Percentiles rank a stretch among this genome's conserved stretches.
These are phyloP conservation scores for Acacia pycnantha DNA, from an alignment of 331 rosid species.

Conservation along the genomic window DNA sequence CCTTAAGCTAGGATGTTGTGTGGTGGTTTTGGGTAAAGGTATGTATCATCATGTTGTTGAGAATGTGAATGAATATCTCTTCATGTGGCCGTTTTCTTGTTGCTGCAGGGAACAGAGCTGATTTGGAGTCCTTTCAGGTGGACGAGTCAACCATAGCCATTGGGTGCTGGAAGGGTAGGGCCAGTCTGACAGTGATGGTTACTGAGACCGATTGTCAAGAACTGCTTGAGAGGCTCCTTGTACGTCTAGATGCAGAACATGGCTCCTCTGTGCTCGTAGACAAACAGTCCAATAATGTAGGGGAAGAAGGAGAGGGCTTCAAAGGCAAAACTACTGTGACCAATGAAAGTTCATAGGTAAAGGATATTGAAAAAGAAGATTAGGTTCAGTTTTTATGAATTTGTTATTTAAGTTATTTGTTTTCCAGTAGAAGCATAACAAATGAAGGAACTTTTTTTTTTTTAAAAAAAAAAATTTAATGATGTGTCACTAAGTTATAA, in stretches of 20 bases:
- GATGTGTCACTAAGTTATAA: not conserved
- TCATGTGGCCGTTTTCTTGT: not conserved
- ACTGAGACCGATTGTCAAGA: conserved; percentile 80
- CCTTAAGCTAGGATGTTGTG: conserved; percentile 81
- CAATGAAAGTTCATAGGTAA: not conserved
- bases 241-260: conserved; percentile 43
- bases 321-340: conserved; percentile 23
- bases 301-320: conserved; percentile 32
- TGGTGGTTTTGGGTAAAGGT: conserved; percentile 78
- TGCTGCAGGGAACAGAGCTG: conserved; percentile 45
- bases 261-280: conserved; percentile 31
- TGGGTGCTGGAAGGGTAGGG: conserved; percentile 92
- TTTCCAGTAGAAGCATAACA: not conserved
- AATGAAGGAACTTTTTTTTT: not conserved
- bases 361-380: not conserved
- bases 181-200: conserved; percentile 79
- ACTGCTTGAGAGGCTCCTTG: conserved; percentile 65
- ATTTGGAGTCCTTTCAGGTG: conserved; percentile 35
- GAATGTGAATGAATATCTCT: not conserved
- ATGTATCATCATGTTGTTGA: conserved; percentile 21
- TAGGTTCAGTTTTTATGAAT: not conserved
- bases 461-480: not conserved
- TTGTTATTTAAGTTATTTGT: not conserved
- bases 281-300: conserved; percentile 23
- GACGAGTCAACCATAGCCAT: conserved; percentile 77